A percentile compares a stretch with the other conserved stretches of the same genome.
phyloP scores from a whole-genome alignment of 768 basidiomycete species.

The Polyporus arcularius region DNA sequence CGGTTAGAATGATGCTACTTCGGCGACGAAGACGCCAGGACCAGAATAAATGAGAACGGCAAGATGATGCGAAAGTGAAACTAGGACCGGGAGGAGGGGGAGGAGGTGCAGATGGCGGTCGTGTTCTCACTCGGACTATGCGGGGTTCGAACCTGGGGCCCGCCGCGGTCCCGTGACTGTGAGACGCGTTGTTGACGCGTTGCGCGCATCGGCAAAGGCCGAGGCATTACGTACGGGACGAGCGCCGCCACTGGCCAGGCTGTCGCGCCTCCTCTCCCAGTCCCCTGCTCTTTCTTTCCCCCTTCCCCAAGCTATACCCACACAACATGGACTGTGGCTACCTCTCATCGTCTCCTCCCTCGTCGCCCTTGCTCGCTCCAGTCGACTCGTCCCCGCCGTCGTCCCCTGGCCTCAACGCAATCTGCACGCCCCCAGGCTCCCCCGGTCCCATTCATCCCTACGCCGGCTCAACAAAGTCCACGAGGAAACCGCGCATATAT shows the following conservation, averaged over 20 bases:
- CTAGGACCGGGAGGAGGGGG: too few species aligned
- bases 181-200: background rate
- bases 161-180: conserved; percentile 9
- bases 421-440: conserved; percentile 34
- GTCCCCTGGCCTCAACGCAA: conserved; percentile 31
- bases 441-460: conserved; percentile 46
- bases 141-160: background rate
- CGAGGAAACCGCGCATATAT: conserved; percentile 43
- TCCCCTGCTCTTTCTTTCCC: background rate
- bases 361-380: conserved; percentile 39
- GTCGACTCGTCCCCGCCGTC: conserved; percentile 40
- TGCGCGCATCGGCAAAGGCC: background rate
- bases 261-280: background rate
- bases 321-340: conserved; percentile 3
- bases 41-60: too few species aligned
- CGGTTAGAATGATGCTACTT: too few species aligned
- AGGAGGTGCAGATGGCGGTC: too few species aligned
- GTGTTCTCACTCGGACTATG: background rate
- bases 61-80: too few species aligned
- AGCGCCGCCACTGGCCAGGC: background rate
- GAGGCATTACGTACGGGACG: background rate
- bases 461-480: conserved; percentile 57
- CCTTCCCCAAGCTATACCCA: background rate
- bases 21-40: too few species aligned
- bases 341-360: conserved; percentile 8